Base-by-base conservation (phyloP, 2,329 filamentous ascomycete species). In the Lecanicillium sp. region DNA sequence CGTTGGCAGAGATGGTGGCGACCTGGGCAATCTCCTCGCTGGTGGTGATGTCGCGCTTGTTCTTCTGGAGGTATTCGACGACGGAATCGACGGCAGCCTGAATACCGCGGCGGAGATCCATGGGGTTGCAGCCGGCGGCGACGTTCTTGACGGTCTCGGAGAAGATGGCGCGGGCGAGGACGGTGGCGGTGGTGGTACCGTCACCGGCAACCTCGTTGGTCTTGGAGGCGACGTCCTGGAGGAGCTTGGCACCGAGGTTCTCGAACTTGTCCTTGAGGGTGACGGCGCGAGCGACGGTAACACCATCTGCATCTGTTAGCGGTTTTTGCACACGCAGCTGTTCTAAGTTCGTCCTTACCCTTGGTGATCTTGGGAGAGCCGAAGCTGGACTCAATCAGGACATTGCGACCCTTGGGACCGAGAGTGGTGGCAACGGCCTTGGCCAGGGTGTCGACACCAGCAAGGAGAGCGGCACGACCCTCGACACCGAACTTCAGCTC, bases 121-220 rank as follows among this genome's bases (percentile, higher is more conserved):
- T 97, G 58, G 93, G 93, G 78, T 98, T 98, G 86, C 93, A 98
- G 65, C 93, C 93, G 55, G 93, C 93, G 57, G 93, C 93, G 56
- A 98, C 93, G 70, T 98, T 98, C 86, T 98, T 98, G 68, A 97
- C 93, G 48, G 91, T 97, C 81, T 98, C 93, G 71, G 93, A 95
- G 82, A 98, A 98, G 74, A 98, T 98, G 68, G 90, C 87, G 61
- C 90, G 88, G 60, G 90, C 93, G 58, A 98, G 88, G 58, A 97
- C 93, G 55, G 93, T 98, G 56, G 93, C 93, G 57, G 90, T 95
- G 57, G 93, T 98, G 62, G 93, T 98, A 73, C 93, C 93, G 70
- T 98, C 93, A 85, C 93, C 93, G 58, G 93, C 93, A 60, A 90
- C 84, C 76, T 98, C 93, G 78, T 98, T 98, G 67, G 93, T 98